A percentile compares a stretch with the other conserved stretches of the same genome.
phyloP scores from a whole-genome alignment of 202 grass and related monocot genomes.

The Zizania palustris region DNA sequence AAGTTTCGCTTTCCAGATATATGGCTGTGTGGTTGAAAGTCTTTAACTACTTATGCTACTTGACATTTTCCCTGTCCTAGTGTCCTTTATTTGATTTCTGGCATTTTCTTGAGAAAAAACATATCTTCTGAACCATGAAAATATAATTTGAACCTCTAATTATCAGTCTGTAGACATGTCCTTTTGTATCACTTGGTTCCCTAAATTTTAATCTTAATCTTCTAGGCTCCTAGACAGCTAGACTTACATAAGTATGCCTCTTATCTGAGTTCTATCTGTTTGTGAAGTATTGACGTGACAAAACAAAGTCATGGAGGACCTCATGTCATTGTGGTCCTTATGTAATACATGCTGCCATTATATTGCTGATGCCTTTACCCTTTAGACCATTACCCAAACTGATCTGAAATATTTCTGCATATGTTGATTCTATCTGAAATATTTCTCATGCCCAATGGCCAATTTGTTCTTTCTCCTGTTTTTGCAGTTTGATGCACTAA shows the following conservation, averaged over 20 bases:
- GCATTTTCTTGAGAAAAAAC: neutral
- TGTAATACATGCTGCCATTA: constrained; percentile 26
- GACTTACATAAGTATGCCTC: neutral
- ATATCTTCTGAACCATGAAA: neutral
- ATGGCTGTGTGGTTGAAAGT: constrained; percentile 10
- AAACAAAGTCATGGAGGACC: neutral
- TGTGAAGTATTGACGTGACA: constrained; percentile 1
- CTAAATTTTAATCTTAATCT: neutral
- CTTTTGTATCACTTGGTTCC: neutral
- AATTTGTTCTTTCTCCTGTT: constrained; percentile 12
- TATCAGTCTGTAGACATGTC: neutral
- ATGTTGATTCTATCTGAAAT: constrained; percentile 29
- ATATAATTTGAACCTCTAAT: neutral
- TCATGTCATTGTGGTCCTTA: neutral
- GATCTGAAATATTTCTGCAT: constrained; percentile 14
- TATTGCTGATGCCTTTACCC: constrained; percentile 17
- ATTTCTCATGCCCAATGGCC: neutral
- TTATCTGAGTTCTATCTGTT: neutral
- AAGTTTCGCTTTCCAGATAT: constrained; percentile 15
- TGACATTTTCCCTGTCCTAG: neutral
- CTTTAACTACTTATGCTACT: neutral
- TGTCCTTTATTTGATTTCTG: constrained; percentile 21
- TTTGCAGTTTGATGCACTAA: constrained; percentile 82
- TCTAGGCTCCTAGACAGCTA: neutral
- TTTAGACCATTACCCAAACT: neutral